These are phyloP conservation scores for Hypomyces rosellus DNA, from an alignment of 2,329 filamentous ascomycete genomes.

Conservation along the genomic window DNA sequence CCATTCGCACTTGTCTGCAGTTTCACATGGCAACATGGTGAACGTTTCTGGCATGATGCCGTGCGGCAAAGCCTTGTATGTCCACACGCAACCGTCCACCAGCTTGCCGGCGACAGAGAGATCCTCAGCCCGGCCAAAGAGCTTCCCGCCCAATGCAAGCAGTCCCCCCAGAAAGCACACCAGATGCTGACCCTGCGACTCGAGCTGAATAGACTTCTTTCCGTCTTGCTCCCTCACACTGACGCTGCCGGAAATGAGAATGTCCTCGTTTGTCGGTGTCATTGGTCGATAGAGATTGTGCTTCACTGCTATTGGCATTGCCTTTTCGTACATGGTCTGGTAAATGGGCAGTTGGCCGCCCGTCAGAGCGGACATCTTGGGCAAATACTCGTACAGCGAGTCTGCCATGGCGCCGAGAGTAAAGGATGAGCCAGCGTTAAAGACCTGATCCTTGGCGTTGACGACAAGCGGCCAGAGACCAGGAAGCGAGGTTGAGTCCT, in stretches of 20 bases:
- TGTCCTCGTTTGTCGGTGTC: slow-evolving; percentile 52
- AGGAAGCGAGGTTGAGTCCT: slow-evolving; percentile 61
- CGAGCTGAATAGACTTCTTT: slow-evolving; percentile 39
- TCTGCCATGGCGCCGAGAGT: slow-evolving; percentile 48
- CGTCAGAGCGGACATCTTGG: slow-evolving; percentile 58
- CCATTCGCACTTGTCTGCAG: slow-evolving; percentile 24
- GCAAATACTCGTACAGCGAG: slow-evolving; percentile 54
- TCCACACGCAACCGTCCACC: slow-evolving; percentile 50
- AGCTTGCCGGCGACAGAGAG: slow-evolving; percentile 41
- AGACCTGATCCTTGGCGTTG: slow-evolving; percentile 48
- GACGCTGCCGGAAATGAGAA: slow-evolving; percentile 52
- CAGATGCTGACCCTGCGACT: slow-evolving; percentile 45
- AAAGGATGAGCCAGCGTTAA: slow-evolving; percentile 33
- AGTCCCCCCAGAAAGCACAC: slow-evolving; percentile 61
- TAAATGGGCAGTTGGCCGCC: slow-evolving; percentile 56
- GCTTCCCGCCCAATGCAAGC: slow-evolving; percentile 54
- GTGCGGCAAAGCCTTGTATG: slow-evolving; percentile 44
- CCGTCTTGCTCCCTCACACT: slow-evolving; percentile 32
- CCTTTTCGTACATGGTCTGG: slow-evolving; percentile 54
- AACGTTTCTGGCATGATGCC: slow-evolving; percentile 52
- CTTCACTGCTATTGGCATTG: slow-evolving; percentile 53
- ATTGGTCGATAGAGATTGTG: slow-evolving; percentile 66
- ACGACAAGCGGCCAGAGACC: slow-evolving; percentile 68
- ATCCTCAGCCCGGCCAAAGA: slow-evolving; percentile 43
- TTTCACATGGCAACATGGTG: slow-evolving; percentile 34